Evolutionary conservation across 768 basidiomycete genomes (phyloP), one percentile per base, ranked within the genome.

Genomic region (Gloeophyllum trabeum): DNA sequence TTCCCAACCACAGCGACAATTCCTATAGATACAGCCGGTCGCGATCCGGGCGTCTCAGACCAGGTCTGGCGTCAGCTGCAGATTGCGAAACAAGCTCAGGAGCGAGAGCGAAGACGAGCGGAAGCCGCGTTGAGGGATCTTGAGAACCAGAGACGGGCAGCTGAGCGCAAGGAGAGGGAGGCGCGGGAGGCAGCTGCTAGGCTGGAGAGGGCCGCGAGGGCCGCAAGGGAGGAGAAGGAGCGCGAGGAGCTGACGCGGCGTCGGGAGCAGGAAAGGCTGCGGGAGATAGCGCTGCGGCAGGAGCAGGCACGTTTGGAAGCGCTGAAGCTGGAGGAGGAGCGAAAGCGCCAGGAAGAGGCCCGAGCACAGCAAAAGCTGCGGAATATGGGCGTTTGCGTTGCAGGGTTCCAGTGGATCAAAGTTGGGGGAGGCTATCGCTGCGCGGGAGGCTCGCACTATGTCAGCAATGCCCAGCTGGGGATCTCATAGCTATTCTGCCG

Each of bases 21-120:
- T n/a, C n/a, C n/a, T n/a, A n/a, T n/a, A n/a, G n/a, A n/a, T n/a
- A n/a, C n/a, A n/a, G n/a, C n/a, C n/a, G n/a, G n/a, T n/a, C 66
- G 73, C 19, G 79, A 80, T 53, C 36, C 62, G 16, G 79, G 71
- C 0, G 74, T 81, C 4, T 50, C 65, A 0, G 74, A 81, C 51
- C 52, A 51, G 1, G 53, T 66, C 7, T 81, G 80, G 80, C 21
- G 48, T 6, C 61, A 72, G 46, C 56, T 81, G 1, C 67, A 75
- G 46, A 49, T 30, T 3, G 67, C 64, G 48, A 65, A 62, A 43
- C 50, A 58, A 47, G 53, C 48, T 40, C 47, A 51, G 46, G 48
- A 54, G 39, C 42, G 44, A 32, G 35, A 45, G 50, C 39, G 42
- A 40, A 25, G 40, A 51, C 26, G 55, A 48, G 36, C 45, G 48